Percentiles rank a stretch among this genome's conserved stretches.
Conservation (phyloP, 768 basidiomycete species). For the Tulasnella sp. region DNA sequence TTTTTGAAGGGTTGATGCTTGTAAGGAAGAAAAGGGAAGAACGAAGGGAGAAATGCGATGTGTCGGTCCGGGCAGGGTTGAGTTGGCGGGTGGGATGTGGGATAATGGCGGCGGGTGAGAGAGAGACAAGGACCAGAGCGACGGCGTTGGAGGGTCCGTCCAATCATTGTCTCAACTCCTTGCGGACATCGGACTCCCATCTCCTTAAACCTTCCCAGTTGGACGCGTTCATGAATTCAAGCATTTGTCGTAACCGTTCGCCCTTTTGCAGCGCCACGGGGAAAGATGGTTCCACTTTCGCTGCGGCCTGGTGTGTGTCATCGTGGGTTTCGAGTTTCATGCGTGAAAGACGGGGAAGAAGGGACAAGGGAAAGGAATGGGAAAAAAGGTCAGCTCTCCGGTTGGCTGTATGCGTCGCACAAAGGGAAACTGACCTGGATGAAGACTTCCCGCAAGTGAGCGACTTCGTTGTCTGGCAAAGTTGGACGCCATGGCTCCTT, state of each 20-base stretch:
- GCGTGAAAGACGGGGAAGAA: background rate
- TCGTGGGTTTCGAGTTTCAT: background rate
- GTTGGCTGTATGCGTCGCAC: background rate
- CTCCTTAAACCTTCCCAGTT: slow-evolving; percentile 6
- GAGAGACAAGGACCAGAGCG: background rate
- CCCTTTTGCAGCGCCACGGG: slow-evolving; percentile 7
- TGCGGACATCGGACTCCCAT: slow-evolving; percentile 6
- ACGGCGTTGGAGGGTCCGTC: background rate
- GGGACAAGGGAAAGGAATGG: background rate
- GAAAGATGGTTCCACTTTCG: slow-evolving; percentile 3
- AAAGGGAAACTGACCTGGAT: slow-evolving; percentile 2
- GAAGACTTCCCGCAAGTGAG: slow-evolving; percentile 1
- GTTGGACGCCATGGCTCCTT: background rate
- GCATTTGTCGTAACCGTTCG: slow-evolving; percentile 12
- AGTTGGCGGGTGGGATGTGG: background rate
- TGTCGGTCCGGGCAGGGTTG: background rate
- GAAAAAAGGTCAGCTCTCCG: no score
- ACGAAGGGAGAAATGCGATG: background rate
- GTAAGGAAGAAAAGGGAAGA: background rate
- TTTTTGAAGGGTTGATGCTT: no score
- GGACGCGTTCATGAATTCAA: slow-evolving; percentile 11
- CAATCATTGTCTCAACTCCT: background rate
- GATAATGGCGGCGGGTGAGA: background rate
- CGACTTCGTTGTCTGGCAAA: slow-evolving; percentile 1
- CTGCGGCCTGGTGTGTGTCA: background rate